Conservation (phyloP, 179 eudicot genomes). For the Spergularia azorica region DNA sequence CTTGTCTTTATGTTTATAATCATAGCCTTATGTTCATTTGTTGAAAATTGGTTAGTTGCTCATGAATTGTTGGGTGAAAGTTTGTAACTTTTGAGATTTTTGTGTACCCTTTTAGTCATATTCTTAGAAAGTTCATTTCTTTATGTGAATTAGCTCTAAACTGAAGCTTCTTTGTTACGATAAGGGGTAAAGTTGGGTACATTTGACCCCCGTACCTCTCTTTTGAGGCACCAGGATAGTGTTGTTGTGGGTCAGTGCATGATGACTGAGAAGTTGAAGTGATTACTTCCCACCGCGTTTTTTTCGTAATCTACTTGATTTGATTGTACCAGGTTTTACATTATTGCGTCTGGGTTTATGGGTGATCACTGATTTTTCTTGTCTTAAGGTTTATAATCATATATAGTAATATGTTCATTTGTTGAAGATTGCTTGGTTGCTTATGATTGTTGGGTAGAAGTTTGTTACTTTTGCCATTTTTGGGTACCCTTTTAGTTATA, state of each 20-base stretch:
- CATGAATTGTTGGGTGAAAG: not conserved
- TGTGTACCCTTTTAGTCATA: not conserved
- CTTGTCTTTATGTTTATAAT: not conserved
- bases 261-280: constrained; percentile 10
- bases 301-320: not conserved
- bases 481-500: not conserved
- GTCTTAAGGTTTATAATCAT: not conserved
- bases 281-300: too few species aligned
- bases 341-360: constrained; percentile 19
- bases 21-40: not conserved
- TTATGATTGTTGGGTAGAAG: not conserved
- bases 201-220: not conserved
- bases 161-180: not conserved
- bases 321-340: not conserved
- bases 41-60: not conserved
- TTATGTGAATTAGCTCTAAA: not conserved
- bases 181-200: not conserved
- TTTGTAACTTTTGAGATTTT: not conserved
- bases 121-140: not conserved
- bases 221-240: too few species aligned
- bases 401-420: not conserved
- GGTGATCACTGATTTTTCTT: not conserved
- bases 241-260: not conserved
- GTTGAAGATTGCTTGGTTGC: not conserved
- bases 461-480: not conserved